Base-by-base conservation (phyloP, 164 flowering plant genomes). In the Nymphaea thermarum region DNA sequence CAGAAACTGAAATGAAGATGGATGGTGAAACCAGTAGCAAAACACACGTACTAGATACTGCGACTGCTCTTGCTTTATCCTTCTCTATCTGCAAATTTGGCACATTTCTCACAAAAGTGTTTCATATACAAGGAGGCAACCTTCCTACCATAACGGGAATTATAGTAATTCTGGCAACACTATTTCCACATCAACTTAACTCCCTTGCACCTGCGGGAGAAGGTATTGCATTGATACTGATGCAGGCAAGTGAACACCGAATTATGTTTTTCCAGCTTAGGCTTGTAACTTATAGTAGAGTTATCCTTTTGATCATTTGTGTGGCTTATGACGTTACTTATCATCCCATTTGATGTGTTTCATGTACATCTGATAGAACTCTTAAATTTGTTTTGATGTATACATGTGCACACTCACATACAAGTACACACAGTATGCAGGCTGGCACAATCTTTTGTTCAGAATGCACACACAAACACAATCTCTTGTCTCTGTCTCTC, bases 171-270 rank as follows among this genome's bases (percentile, higher is more conserved):
- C 65, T 91, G 64, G 95, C 96, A 67, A 88, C 93, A 64, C 41
- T 72, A 3, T 71, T 89, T 70, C 95, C 96, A n/a, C 70, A 66
- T 44, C 79, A 77, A 5, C 79, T 86, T 75, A 76, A 76, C 66
- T 63, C 75, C 68, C 88, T 91, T 69, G 98, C 95, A 64, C 93
- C 96, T 71, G 75, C 93, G 64, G 91, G 90, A 43, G 91, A 93
- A 53, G 78, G 85, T 62, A 68, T 86, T 71, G 85, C 97, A 69
- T 42, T 84, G 71, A 77, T 91, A 47, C 76, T 87, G 67, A 82
- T 91, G 91, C 96, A 91, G 97, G 98, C 86, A 76, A 66, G 36
- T 25, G 36, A 25, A 25, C 36, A 25, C 2, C 2, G 10, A 55
- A 10, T 16, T 55, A 8, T 55, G 60, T 55, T 55, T 55, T 55